Base-by-base conservation (phyloP, 2,329 filamentous ascomycete species). In the Corniculantispora saksenae region DNA sequence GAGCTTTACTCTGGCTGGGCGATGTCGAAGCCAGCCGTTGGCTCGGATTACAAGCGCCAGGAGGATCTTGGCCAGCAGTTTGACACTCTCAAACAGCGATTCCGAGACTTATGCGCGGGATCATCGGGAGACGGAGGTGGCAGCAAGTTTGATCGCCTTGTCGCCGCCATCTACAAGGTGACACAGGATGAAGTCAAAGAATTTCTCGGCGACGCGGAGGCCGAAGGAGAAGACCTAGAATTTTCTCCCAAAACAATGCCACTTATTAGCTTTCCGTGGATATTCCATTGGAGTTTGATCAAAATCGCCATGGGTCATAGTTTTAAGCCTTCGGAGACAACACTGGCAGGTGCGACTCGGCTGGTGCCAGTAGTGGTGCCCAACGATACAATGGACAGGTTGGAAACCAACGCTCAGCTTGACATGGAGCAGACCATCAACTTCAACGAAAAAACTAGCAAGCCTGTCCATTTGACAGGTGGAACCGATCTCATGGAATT, bases 251-350 rank as follows among this genome's bases (percentile, higher is more conserved):
- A 13, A 72, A 8, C 29, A 21, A 81, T 2, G 83, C 94, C 95
- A 0, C 80, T 98, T 10, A 95, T 97, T 70, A 95, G 90, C 66
- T 98, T 97, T 71, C 94, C 95, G 0, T 99, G 95, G 95, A 81
- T 98, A 2, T 97, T 98, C 68, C 83, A 88, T 15, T 83, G 84
- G 53, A 85, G 93, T 32, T 68, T 79, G 69, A 72, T 75, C 45
- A 72, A 75, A 17, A 70, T 79, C 35, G 76, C 72, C 5, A 68
- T 69, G n/a, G 71, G 72, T 3, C 68, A 67, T 19, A 67, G 61
- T n/a, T 70, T 71, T 54, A 68, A 70, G 29, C 70, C 69, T 19
- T 19, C 13, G 2, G 8, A 63, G 56, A 55, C 47, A 12, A 60
- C 27, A 6, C 21, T 63, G 54, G 59, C 54, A 8, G 25, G 53